These are phyloP conservation scores for Pseudohalonectria lignicola DNA, from an alignment of 2,329 filamentous ascomycete species.

Conservation along the genomic window DNA sequence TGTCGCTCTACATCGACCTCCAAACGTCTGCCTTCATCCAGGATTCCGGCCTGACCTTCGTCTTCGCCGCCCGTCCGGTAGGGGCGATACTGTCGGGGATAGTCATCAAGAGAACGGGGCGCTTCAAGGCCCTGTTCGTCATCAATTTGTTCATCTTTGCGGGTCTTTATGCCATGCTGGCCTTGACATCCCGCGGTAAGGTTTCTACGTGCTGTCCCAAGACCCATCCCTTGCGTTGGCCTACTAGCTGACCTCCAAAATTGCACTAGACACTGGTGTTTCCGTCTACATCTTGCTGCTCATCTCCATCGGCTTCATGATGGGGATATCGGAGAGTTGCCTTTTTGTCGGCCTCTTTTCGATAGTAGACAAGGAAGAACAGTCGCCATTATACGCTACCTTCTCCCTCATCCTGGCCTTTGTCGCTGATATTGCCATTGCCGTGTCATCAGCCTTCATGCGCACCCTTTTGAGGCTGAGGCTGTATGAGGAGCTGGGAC, in stretches of 20 bases:
- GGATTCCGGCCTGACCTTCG: background rate
- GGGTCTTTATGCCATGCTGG: background rate
- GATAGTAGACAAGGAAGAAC: background rate
- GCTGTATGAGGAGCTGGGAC: background rate
- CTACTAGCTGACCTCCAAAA: background rate
- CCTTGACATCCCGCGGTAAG: background rate
- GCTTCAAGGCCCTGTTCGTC: background rate
- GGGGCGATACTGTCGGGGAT: background rate
- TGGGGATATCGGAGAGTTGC: background rate
- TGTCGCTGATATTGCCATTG: background rate
- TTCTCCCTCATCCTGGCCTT: background rate
- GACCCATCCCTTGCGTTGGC: background rate
- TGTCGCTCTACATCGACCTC: background rate
- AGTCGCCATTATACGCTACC: background rate
- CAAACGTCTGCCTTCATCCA: background rate
- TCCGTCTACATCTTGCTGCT: background rate
- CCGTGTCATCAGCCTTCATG: background rate
- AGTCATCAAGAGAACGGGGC: background rate
- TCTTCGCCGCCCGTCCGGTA: background rate
- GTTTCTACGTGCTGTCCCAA: background rate
- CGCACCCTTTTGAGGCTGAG: background rate
- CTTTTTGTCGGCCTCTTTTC: background rate
- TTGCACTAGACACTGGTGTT: background rate
- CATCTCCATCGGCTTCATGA: background rate
- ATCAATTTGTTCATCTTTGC: background rate